Evolutionary conservation across 208 protist genomes (phyloP).

Genomic region (Trypanosoma boissoni): DNA sequence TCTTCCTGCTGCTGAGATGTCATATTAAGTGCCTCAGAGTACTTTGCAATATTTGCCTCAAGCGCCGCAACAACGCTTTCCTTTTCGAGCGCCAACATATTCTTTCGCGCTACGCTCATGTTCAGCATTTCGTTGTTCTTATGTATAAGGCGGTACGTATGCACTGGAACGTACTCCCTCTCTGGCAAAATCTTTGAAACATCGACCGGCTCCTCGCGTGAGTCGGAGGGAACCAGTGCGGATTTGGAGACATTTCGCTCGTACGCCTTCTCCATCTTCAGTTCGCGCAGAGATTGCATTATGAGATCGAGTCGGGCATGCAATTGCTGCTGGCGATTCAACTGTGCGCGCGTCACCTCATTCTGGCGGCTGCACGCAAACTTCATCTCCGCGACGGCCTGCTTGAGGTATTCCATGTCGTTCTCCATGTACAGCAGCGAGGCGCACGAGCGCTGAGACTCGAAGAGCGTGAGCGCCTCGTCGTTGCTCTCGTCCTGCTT

Average conservation of each 20-base stretch:
- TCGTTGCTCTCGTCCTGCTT: constrained; percentile 41
- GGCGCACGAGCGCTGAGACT: constrained; percentile 27
- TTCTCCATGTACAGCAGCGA: constrained; percentile 65
- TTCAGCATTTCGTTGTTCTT: constrained; percentile 87
- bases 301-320: constrained; percentile 73
- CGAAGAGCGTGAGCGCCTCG: constrained; percentile 39
- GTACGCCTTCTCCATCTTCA: constrained; percentile 80
- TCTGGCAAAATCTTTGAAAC: constrained; percentile 74
- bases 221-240: constrained; percentile 65
- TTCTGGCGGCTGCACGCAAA: constrained; percentile 68
- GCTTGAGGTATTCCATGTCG: constrained; percentile 73
- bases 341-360: constrained; percentile 74
- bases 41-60: constrained; percentile 61
- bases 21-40: constrained; percentile 53
- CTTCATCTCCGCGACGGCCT: constrained; percentile 67
- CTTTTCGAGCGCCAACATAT: constrained; percentile 90
- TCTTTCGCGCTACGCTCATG: constrained; percentile 79
- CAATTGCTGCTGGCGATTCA: constrained; percentile 78
- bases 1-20: constrained; percentile 48
- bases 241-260: constrained; percentile 69
- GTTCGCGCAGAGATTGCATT: constrained; percentile 69
- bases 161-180: constrained; percentile 74
- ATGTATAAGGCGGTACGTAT: constrained; percentile 83
- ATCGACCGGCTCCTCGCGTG: constrained; percentile 73
- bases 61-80: constrained; percentile 77